Base-by-base conservation (phyloP, 2,329 filamentous ascomycete species). In the Microthyrium microscopicum region DNA sequence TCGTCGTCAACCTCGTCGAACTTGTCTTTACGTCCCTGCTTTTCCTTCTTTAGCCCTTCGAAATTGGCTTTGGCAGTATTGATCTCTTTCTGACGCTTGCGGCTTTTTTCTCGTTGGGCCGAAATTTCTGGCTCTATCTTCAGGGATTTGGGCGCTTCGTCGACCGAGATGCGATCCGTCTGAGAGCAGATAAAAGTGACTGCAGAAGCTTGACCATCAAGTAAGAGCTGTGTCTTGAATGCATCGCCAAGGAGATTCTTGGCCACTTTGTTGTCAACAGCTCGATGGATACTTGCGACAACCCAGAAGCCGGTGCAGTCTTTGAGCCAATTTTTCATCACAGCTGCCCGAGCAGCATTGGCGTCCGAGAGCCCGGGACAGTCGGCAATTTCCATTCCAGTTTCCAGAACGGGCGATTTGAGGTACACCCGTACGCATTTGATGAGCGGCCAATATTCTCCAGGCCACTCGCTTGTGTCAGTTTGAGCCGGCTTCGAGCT, bases 131-230 rank as follows among this genome's bases (percentile, higher is more conserved):
- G 49, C 6, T 54, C 48, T 2, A 60, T 44, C 4, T 46, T 44
- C 22, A 62, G 47, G 19, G 48, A 52, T 4, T 56, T 49, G 4
- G 50, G 45, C 4, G 58, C 60, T 35, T 68, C 61, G 0, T 49
- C 56, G 4, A 62, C 48, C 5, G 55, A 62, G 6, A 76, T 70
- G 27, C 75, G 68, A 44, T 77, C 73, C 0, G 68, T 71, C 44
- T 75, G 76, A 12, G 60, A 65, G 43, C 70, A 75, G 11, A 77
- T 67, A 38, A 76, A 75, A 0, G 67, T 72, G 3, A 74, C 55
- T 2, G 53, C 56, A 5, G 53, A 59, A 34, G 68, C 68, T 0
- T 54, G 59, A 2, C 66, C 64, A 37, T 76, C 71, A 42, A 67
- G 67, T 36, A 71, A 66, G 3, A 76, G 51, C 41, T 75, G 71